phyloP scores from a whole-genome alignment of 805 yeast species.

The Candida arabinofermentans region DNA sequence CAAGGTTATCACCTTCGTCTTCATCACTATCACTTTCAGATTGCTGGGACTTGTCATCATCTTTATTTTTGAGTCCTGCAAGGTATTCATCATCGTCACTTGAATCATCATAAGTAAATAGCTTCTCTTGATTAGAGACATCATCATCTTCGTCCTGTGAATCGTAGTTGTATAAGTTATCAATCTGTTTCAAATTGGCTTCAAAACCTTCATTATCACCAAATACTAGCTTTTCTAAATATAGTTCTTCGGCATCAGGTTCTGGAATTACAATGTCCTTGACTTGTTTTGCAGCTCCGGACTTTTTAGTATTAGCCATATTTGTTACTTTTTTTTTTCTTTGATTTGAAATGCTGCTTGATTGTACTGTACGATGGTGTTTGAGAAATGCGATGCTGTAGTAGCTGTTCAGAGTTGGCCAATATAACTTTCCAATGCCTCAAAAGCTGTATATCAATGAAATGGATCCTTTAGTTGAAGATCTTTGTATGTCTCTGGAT shows the following conservation, averaged over 20 bases:
- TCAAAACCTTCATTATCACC: conserved; percentile 83
- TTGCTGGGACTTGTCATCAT: conserved; percentile 33
- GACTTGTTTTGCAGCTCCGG: conserved; percentile 1
- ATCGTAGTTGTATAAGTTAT: conserved; percentile 48
- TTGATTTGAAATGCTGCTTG: too few species aligned
- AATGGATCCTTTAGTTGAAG: too few species aligned
- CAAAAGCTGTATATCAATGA: too few species aligned
- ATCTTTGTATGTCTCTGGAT: too few species aligned
- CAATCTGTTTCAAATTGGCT: conserved; percentile 54
- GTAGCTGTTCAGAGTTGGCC: too few species aligned
- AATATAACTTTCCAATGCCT: too few species aligned
- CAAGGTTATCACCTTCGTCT: conserved; percentile 31
- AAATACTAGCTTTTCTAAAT: conserved; percentile 78
- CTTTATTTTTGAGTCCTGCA: conserved; percentile 41
- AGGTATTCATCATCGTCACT: conserved; percentile 32
- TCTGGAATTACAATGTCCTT: conserved; percentile 43
- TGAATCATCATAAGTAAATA: conserved; percentile 22
- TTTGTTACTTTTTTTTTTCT: background rate
- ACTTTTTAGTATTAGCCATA: conserved; percentile 10
- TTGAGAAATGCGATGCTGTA: too few species aligned
- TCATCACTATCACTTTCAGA: conserved; percentile 28
- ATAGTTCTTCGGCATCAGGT: conserved; percentile 81
- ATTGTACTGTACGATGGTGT: too few species aligned
- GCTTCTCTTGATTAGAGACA: conserved; percentile 21
- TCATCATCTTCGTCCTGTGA: conserved; percentile 33